phyloP scores from a whole-genome alignment of 202 grass and related monocot genomes.

The Carex sylvatica region DNA sequence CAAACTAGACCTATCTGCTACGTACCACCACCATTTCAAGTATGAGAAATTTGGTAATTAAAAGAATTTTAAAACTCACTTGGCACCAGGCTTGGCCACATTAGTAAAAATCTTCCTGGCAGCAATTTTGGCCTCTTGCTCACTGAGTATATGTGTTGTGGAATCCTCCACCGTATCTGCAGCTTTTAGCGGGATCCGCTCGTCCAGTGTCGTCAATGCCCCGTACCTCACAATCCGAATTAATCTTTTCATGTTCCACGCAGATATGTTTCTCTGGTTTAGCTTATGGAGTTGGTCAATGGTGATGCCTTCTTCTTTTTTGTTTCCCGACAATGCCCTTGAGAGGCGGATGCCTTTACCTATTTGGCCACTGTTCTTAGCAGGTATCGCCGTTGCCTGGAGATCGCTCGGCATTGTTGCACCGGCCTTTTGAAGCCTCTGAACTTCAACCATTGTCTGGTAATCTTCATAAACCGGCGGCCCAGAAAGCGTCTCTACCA shows the following conservation, averaged over 20 bases:
- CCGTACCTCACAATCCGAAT: slow-evolving; percentile 73
- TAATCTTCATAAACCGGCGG: slow-evolving; percentile 57
- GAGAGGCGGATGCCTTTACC: slow-evolving; percentile 38
- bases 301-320: slow-evolving; percentile 41
- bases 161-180: slow-evolving; percentile 40
- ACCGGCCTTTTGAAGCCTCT: slow-evolving; percentile 66
- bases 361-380: slow-evolving; percentile 39
- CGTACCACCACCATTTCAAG: not conserved
- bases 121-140: slow-evolving; percentile 69
- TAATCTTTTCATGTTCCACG: slow-evolving; percentile 92
- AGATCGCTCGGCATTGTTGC: slow-evolving; percentile 56
- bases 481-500: slow-evolving; percentile 77
- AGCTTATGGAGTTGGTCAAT: slow-evolving; percentile 71
- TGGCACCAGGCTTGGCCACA: slow-evolving; percentile 58
- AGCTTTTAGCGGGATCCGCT: slow-evolving; percentile 50
- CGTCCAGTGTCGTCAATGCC: slow-evolving; percentile 60
- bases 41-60: not conserved
- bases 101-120: slow-evolving; percentile 86
- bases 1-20: not conserved
- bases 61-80: slow-evolving; percentile 44
- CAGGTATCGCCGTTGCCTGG: slow-evolving; percentile 27
- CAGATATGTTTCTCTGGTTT: slow-evolving; percentile 81
- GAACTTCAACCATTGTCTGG: slow-evolving; percentile 56
- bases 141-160: slow-evolving; percentile 61
- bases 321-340: slow-evolving; percentile 18